A percentile compares a stretch with the other conserved stretches of the same genome.
Evolutionary conservation across 148 eudicot genomes (phyloP).

Genomic region (Nepenthes gracilis): DNA sequence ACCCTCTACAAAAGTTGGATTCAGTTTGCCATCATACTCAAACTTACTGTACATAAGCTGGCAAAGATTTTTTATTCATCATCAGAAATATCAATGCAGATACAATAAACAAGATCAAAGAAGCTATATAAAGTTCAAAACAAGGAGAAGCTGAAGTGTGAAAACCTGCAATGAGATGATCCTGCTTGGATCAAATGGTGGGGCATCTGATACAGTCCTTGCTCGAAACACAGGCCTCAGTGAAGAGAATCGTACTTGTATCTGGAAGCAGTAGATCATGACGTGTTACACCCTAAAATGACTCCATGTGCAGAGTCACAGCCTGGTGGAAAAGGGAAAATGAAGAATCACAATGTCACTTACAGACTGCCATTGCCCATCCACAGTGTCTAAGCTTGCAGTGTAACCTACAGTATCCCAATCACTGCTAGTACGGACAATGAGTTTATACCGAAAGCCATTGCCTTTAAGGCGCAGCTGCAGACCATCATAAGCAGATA

Average conservation of each 20-base stretch:
- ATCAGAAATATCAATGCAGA: background rate
- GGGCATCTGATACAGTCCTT: constrained; percentile 67
- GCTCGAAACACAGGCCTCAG: constrained; percentile 87
- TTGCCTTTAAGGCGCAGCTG: constrained; percentile 84
- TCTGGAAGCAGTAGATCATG: constrained; percentile 24
- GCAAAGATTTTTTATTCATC: constrained; percentile 8
- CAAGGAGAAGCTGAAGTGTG: background rate
- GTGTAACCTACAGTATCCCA: constrained; percentile 99
- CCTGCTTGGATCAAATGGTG: constrained; percentile 62
- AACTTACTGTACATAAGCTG: constrained; percentile 99
- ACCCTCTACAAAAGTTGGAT: constrained; percentile 90
- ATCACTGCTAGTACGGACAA: constrained; percentile 81
- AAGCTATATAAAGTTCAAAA: background rate
- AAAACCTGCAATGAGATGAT: constrained; percentile 69
- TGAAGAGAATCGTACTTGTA: constrained; percentile 64
- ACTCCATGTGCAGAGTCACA: no score
- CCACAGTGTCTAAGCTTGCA: constrained; percentile 70
- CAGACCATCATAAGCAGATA: constrained; percentile 90
- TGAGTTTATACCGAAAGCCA: constrained; percentile 83
- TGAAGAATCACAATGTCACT: constrained; percentile 6
- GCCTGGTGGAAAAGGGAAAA: no score
- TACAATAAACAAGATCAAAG: background rate
- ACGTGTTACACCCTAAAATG: background rate
- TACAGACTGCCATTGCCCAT: constrained; percentile 96
- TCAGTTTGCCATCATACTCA: constrained; percentile 85